Base-by-base conservation (phyloP, 352 stramenopile species). In the Phytophthora crassamura region DNA sequence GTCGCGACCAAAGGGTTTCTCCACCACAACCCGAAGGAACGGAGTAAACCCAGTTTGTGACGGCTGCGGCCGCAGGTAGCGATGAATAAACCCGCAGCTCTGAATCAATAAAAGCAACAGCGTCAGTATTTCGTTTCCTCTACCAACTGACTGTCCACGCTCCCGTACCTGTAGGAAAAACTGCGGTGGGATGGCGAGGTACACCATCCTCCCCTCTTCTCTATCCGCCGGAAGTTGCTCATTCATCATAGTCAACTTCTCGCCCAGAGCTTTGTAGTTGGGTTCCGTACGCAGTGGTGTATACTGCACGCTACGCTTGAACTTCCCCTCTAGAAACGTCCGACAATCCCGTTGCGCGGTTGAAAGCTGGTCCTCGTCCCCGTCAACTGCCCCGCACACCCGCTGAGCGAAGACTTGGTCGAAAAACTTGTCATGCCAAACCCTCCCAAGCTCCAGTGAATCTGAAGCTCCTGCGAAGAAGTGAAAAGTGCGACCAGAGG, bases 1-100 rank as follows among this genome's bases (percentile, higher is more conserved):
- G 64, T 94, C 85, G 15, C 64, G 64, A 9, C 87, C 87, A 42
- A 95, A 95, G 6, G 87, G 87, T 42, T 95, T 95, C 40, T 95
- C 87, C 12, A 95, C 72, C 9, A 95, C 71, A 8, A 95, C 78
- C 1, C 86, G 77, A 15, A 95, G 66, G 50, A 86, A 94, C 0
- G 79, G 41, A 34, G 30, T 14, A 25, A 25, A 6, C 5, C 9
- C 15, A 2, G 6, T 12, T n/a, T 51, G 34, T 8, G 12, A 1
- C 6, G 8, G 6, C 9, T 42, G 32, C 14, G 69, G 67, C 28
- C 77, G 50, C 43, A 87, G 59, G 30, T 85, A 62, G 11, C 48
- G 59, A 67, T 82, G 57, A 4, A 77, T 67, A 2, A 78, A 18
- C 22, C 74, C 54, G 35, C 70, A 74, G 15, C 55, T 75, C 75